Evolutionary conservation across 371 early-diverging fungal species (phyloP).

Genomic region (Sporodiniella umbellata): DNA sequence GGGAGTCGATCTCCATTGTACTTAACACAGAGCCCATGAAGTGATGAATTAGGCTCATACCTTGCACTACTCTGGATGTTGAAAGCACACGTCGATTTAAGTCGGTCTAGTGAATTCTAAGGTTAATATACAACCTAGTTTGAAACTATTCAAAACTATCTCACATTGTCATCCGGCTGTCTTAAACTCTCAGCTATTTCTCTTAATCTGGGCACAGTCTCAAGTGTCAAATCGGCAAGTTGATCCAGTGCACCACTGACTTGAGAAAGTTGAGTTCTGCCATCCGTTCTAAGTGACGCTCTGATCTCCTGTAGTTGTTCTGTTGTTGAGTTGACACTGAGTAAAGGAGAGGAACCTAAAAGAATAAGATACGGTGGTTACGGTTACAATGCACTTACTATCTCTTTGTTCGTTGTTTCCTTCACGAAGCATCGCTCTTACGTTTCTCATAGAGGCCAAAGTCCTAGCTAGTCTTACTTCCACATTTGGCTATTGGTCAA

Average conservation of each 20-base stretch:
- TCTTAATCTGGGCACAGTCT: conserved; percentile 32
- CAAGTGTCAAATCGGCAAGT: conserved; percentile 33
- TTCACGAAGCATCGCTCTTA: conserved; percentile 36
- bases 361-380: neutral
- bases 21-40: conserved; percentile 44
- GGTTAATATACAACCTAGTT: too few species aligned
- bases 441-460: conserved; percentile 42
- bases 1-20: conserved; percentile 25
- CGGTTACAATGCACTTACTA: neutral
- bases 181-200: conserved; percentile 29
- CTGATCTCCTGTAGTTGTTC: conserved; percentile 40
- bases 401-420: conserved; percentile 3
- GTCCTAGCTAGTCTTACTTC: conserved; percentile 47
- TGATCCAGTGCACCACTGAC: conserved; percentile 45
- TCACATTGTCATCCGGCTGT: conserved; percentile 1
- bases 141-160: too few species aligned
- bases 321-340: conserved; percentile 14
- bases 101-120: neutral
- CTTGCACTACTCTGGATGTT: conserved; percentile 45
- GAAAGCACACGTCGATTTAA: conserved; percentile 10
- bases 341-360: neutral
- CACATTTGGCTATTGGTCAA: conserved; percentile 36
- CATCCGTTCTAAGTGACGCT: conserved; percentile 26
- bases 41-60: conserved; percentile 45
- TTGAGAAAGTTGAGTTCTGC: conserved; percentile 29